A percentile compares a stretch with the other conserved stretches of the same genome.
These are phyloP conservation scores for Adenanthera pavonina DNA, from an alignment of 306 rosid species.

Conservation along the genomic window DNA sequence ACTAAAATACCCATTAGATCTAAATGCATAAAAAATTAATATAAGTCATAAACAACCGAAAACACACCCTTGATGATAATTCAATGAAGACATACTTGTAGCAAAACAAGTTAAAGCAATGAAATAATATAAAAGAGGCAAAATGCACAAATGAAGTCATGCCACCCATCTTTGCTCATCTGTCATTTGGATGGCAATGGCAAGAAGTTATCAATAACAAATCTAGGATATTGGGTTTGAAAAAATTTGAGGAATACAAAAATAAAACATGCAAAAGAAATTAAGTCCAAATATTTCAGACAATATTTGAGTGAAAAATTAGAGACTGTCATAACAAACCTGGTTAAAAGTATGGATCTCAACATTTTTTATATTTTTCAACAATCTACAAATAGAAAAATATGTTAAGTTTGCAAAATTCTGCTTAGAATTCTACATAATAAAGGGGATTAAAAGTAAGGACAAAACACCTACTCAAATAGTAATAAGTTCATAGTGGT, in stretches of 20 bases:
- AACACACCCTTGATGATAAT: no score
- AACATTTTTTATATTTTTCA: slow-evolving; percentile 70
- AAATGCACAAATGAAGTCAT: no score
- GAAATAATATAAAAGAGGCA: no score
- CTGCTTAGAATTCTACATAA: slow-evolving; percentile 7
- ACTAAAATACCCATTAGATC: no score
- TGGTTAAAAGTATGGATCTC: slow-evolving; percentile 94
- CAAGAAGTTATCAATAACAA: slow-evolving; percentile 73
- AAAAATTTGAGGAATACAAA: slow-evolving; percentile 33
- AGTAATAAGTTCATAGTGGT: no score
- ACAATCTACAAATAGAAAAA: slow-evolving; percentile 60
- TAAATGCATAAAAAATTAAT: no score
- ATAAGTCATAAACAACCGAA: no score
- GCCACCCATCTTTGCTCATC: no score
- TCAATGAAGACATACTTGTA: no score
- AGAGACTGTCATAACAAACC: slow-evolving; percentile 54
- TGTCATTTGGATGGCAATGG: no score
- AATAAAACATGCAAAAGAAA: slow-evolving; percentile 23
- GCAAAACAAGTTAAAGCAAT: no score
- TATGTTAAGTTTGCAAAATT: slow-evolving; percentile 31
- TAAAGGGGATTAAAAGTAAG: slow-evolving; percentile 25
- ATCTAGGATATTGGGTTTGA: slow-evolving; percentile 93
- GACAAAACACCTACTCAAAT: slow-evolving; percentile 68
- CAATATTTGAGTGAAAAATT: slow-evolving; percentile 30
- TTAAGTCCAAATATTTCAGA: slow-evolving; percentile 29